phyloP scores from a whole-genome alignment of 441 rosid species.

The Manihot esculenta region DNA sequence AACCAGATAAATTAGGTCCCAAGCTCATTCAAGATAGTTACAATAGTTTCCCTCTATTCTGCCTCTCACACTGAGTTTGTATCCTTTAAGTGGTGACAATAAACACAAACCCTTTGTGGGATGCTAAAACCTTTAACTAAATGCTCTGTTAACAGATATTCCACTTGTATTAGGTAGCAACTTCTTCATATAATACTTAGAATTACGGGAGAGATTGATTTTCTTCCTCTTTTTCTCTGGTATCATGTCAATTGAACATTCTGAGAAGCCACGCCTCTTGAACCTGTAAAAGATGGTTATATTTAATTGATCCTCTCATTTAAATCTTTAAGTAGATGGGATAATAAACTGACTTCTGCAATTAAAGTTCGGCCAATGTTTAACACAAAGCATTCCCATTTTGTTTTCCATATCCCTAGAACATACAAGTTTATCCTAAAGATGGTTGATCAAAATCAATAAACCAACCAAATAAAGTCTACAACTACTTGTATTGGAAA shows the following conservation, averaged over 20 bases:
- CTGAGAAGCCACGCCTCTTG: slow-evolving; percentile 75
- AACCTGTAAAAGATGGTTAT: slow-evolving; percentile 45
- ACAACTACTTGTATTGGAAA: not conserved
- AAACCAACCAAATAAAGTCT: not conserved
- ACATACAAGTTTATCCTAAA: not conserved
- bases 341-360: not conserved
- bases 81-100: too few relatives aligned
- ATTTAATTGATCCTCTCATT: not conserved
- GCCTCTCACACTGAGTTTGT: not conserved
- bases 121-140: slow-evolving; percentile 15
- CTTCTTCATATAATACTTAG: slow-evolving; percentile 83
- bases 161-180: slow-evolving; percentile 72
- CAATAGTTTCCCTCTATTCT: not conserved
- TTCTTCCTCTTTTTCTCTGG: slow-evolving; percentile 63
- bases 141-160: slow-evolving; percentile 41
- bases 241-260: slow-evolving; percentile 67
- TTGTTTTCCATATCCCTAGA: slow-evolving; percentile 3
- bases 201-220: slow-evolving; percentile 75
- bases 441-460: not conserved
- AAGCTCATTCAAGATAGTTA: too few relatives aligned
- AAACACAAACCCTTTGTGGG: not conserved
- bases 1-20: not conserved
- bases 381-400: not conserved
- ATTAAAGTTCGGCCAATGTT: not conserved
- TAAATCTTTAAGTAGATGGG: not conserved